Percentiles rank a stretch among this genome's conserved stretches.
Evolutionary conservation across 192 early-diverging fungal species (phyloP).

Genomic region (Entomortierella beljakovae): DNA sequence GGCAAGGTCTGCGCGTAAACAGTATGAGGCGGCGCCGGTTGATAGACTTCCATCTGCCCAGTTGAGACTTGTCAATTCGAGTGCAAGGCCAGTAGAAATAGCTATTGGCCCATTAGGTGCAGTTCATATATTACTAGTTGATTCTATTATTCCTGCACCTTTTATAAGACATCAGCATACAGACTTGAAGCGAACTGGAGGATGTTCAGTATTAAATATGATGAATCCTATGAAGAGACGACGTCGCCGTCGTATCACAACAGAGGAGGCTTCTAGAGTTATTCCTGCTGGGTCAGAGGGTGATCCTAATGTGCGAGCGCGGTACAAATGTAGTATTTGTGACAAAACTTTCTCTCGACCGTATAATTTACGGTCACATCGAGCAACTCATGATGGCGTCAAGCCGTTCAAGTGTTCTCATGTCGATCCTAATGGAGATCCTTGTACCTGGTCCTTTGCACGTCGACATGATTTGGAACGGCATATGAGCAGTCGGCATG

Average conservation of each 20-base stretch:
- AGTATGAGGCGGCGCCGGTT: constrained; percentile 4
- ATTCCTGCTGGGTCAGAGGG: constrained; percentile 1
- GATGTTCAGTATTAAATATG: too few relatives aligned
- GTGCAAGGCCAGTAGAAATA: constrained; percentile 22
- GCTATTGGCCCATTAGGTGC: constrained; percentile 21
- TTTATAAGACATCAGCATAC: neutral
- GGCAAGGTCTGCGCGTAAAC: constrained; percentile 8
- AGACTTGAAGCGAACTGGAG: too few relatives aligned
- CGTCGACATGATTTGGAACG: constrained; percentile 50
- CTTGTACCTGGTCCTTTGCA: constrained; percentile 34
- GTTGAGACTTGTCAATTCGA: constrained; percentile 27
- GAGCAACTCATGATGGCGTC: constrained; percentile 71
- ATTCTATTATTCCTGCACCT: constrained; percentile 10
- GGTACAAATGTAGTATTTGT: constrained; percentile 47
- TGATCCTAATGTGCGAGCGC: constrained; percentile 3
- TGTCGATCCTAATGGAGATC: constrained; percentile 12
- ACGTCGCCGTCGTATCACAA: constrained; percentile 37
- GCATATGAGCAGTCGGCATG: constrained; percentile 34
- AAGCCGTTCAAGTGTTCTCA: constrained; percentile 69
- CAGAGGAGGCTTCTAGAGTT: constrained; percentile 36
- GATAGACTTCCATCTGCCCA: constrained; percentile 8
- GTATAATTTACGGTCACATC: constrained; percentile 79
- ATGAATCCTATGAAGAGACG: constrained; percentile 26
- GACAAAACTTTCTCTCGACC: constrained; percentile 70
- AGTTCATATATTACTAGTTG: constrained; percentile 16